Conservation (phyloP, 441 rosid species). For the Bocquillonia castaneifolia region DNA sequence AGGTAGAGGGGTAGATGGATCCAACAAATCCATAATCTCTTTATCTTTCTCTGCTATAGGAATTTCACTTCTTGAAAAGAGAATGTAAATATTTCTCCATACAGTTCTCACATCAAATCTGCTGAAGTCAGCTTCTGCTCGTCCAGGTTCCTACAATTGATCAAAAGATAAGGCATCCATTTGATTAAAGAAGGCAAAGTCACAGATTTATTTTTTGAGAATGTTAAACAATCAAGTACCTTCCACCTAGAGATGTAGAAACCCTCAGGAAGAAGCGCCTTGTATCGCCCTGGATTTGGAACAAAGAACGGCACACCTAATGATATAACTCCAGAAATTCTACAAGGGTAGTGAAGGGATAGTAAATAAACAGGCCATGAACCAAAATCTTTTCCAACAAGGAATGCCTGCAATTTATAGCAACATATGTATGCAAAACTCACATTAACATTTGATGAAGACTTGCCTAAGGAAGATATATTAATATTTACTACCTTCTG, state of each 20-base stretch:
- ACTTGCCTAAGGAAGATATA: neutral
- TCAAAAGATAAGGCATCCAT: too few relatives aligned
- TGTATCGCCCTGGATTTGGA: constrained; percentile 18
- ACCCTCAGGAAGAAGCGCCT: constrained; percentile 33
- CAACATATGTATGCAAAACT: neutral
- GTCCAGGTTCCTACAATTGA: constrained; percentile 24
- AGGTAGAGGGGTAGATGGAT: constrained; percentile 27
- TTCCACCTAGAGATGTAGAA: constrained; percentile 37
- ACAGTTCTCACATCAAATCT: constrained; percentile 27
- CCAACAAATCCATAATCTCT: constrained; percentile 39
- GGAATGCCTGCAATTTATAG: constrained; percentile 25
- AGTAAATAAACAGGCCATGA: constrained; percentile 28
- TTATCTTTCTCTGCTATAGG: constrained; percentile 28
- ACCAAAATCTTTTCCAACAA: constrained; percentile 41
- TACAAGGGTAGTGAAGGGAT: constrained; percentile 26
- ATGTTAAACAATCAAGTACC: constrained; percentile 24
- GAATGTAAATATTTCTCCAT: constrained; percentile 28
- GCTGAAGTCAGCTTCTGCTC: constrained; percentile 31
- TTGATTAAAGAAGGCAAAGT: too few relatives aligned
- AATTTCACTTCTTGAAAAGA: constrained; percentile 35
- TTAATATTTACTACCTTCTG: constrained; percentile 20
- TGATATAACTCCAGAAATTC: constrained; percentile 32
- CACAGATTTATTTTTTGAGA: too few relatives aligned
- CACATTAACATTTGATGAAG: too few relatives aligned
- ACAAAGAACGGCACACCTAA: constrained; percentile 35